Evolutionary conservation across 805 yeast genomes (phyloP).

Genomic region (Diddensiella transvaalensis): DNA sequence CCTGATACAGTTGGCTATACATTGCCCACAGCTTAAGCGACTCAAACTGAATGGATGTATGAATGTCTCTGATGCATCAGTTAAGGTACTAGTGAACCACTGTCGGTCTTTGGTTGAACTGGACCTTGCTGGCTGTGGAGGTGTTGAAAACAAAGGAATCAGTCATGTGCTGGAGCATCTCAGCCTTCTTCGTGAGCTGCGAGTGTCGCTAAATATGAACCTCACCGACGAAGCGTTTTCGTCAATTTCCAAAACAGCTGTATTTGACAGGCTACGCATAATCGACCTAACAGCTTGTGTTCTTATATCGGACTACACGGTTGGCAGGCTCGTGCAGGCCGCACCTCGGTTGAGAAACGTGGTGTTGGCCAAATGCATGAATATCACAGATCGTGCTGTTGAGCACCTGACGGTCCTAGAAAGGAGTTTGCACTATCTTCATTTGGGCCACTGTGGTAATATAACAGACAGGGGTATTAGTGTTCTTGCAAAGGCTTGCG

Average conservation of each 20-base stretch:
- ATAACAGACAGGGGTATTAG: slow-evolving; percentile 88
- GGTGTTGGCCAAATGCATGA: slow-evolving; percentile 82
- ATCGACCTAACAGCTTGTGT: slow-evolving; percentile 83
- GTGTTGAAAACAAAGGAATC: slow-evolving; percentile 63
- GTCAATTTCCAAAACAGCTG: slow-evolving; percentile 44
- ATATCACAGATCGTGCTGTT: slow-evolving; percentile 78
- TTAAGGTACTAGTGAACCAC: slow-evolving; percentile 56
- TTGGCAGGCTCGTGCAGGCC: slow-evolving; percentile 62
- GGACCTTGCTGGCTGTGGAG: slow-evolving; percentile 79
- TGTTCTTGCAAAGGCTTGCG: slow-evolving; percentile 69
- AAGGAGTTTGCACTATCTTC: slow-evolving; percentile 78
- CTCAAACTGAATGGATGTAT: slow-evolving; percentile 74
- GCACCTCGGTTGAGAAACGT: slow-evolving; percentile 89
- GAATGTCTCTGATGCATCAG: slow-evolving; percentile 59
- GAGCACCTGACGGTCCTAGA: slow-evolving; percentile 70
- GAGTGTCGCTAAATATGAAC: slow-evolving; percentile 68
- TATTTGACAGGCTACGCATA: slow-evolving; percentile 63
- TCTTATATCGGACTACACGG: slow-evolving; percentile 73
- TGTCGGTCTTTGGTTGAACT: slow-evolving; percentile 85
- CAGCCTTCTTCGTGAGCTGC: slow-evolving; percentile 76
- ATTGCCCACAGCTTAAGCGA: slow-evolving; percentile 75
- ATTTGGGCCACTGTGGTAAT: slow-evolving; percentile 88
- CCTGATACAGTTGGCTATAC: slow-evolving; percentile 51
- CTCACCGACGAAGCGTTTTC: slow-evolving; percentile 66
- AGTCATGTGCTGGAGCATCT: slow-evolving; percentile 54